phyloP scores from a whole-genome alignment of 257 asterid species.

The Ophiorrhiza pumila region DNA sequence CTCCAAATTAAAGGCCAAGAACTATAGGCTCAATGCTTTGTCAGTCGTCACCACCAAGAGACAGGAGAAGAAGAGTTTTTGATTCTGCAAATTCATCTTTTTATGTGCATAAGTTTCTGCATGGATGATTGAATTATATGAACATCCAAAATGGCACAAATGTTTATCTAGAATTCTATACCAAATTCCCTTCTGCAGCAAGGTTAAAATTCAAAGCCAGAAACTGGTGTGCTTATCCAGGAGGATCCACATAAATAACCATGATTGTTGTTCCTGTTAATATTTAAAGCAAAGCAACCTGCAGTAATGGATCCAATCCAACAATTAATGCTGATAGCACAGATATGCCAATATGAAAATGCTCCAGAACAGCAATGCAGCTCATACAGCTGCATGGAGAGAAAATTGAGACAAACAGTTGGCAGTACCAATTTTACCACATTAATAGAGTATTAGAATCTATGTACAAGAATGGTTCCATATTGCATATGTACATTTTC shows the following conservation, averaged over 20 bases:
- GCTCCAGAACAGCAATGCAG: not conserved
- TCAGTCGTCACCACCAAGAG: no score
- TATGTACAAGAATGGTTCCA: not conserved
- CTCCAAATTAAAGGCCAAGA: no score
- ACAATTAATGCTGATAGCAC: not conserved
- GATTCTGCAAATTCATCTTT: no score
- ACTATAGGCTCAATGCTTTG: no score
- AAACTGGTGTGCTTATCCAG: not conserved
- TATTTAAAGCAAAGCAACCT: not conserved
- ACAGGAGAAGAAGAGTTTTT: no score
- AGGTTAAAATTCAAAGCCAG: no score
- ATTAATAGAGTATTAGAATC: not conserved
- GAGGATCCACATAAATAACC: not conserved
- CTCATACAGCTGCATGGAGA: not conserved
- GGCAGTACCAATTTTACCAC: not conserved
- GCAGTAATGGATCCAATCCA: not conserved
- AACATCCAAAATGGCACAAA: no score
- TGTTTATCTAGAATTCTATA: no score
- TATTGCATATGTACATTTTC: not conserved
- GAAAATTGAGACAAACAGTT: not conserved
- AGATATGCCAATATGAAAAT: not conserved
- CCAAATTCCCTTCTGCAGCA: not conserved
- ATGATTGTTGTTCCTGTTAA: not conserved
- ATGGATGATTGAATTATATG: no score
- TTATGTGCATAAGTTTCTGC: no score